Conservation (phyloP, 2,329 filamentous ascomycete genomes). For the Aspergillus eucalypticola region DNA sequence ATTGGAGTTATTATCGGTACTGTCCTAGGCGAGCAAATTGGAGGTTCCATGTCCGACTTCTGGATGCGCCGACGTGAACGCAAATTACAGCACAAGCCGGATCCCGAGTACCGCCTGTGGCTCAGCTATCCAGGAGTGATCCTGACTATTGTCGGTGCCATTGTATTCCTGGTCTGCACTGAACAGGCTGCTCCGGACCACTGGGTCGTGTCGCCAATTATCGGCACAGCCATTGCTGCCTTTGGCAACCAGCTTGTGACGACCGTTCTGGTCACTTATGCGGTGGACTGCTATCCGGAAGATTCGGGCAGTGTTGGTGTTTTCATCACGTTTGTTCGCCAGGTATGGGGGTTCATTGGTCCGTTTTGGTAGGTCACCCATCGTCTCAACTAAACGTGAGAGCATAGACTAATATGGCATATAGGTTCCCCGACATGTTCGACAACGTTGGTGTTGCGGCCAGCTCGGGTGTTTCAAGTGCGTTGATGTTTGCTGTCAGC, state of each 20-base stretch:
- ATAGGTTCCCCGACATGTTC: slow-evolving; percentile 39
- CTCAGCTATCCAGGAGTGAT: slow-evolving; percentile 56
- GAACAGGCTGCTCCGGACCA: slow-evolving; percentile 48
- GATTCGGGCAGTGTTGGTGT: slow-evolving; percentile 60
- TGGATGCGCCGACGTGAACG: slow-evolving; percentile 53
- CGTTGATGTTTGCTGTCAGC: slow-evolving; percentile 27
- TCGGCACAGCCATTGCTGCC: slow-evolving; percentile 56
- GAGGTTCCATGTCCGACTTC: slow-evolving; percentile 55
- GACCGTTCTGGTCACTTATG: slow-evolving; percentile 61
- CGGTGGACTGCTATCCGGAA: slow-evolving; percentile 58
- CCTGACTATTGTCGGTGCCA: slow-evolving; percentile 54
- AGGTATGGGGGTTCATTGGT: slow-evolving; percentile 40
- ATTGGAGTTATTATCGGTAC: slow-evolving; percentile 60
- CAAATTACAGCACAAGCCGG: slow-evolving; percentile 38
- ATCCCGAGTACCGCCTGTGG: slow-evolving; percentile 60
- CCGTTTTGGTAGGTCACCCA: slow-evolving; percentile 37
- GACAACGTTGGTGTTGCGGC: slow-evolving; percentile 36
- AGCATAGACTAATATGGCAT: slow-evolving; percentile 11
- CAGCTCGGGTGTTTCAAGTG: slow-evolving; percentile 31
- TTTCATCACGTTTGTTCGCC: slow-evolving; percentile 59
- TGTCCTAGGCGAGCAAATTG: slow-evolving; percentile 61
- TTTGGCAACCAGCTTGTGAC: slow-evolving; percentile 65
- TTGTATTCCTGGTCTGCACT: slow-evolving; percentile 59
- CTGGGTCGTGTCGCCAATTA: slow-evolving; percentile 60
- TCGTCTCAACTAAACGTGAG: neutral